Percentiles rank a stretch among this genome's conserved stretches.
Conservation (phyloP, 176 grass and related monocot species). For the Leersia perrieri region DNA sequence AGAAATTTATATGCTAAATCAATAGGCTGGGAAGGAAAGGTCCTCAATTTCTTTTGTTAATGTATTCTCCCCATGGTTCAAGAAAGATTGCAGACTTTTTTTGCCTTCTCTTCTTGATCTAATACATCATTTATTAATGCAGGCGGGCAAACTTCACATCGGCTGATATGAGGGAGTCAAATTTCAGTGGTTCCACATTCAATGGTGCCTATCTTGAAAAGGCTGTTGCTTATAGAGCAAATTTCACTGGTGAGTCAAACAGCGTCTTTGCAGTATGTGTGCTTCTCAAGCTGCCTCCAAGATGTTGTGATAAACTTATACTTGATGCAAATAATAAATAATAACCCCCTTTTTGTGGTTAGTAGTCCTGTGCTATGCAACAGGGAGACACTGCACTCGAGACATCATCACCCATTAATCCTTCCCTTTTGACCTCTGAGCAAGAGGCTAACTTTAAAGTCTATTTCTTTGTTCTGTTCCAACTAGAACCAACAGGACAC, state of each 20-base stretch:
- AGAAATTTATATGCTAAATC: neutral
- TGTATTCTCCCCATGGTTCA: neutral
- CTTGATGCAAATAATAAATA: conserved; percentile 23
- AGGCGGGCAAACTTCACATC: conserved; percentile 90
- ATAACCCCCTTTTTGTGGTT: neutral
- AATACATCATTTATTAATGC: conserved; percentile 23
- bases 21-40: neutral
- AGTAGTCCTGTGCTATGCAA: neutral
- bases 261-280: neutral
- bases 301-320: neutral
- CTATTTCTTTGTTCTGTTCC: neutral
- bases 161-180: conserved; percentile 87
- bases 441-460: conserved; percentile 1
- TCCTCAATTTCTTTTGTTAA: neutral
- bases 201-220: conserved; percentile 99
- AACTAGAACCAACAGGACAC: neutral
- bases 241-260: conserved; percentile 66
- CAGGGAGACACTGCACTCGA: neutral
- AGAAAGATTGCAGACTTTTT: neutral
- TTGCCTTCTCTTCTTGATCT: neutral
- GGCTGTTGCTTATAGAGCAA: conserved; percentile 93
- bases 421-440: neutral
- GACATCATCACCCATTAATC: conserved; percentile 4
- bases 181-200: conserved; percentile 98
- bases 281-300: neutral